Percentiles rank a stretch among this genome's conserved stretches.
Conservation (phyloP, 1,139 yeast genomes). For the Nakaseomyces bracarensis region DNA sequence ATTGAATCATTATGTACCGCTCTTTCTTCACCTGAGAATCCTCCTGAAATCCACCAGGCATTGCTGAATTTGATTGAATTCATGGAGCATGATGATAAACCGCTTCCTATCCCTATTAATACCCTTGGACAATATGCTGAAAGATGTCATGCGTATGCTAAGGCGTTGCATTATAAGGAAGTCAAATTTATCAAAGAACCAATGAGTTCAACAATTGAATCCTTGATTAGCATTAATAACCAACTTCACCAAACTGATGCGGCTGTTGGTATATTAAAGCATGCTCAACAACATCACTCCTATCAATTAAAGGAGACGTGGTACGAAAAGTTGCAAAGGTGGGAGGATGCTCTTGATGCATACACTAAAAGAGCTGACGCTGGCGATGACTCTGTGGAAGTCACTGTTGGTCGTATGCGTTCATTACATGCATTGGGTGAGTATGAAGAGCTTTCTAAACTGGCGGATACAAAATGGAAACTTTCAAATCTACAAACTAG, state of each 20-base stretch:
- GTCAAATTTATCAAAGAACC: conserved; percentile 92
- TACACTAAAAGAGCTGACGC: conserved; percentile 63
- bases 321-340: conserved; percentile 92
- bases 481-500: conserved; percentile 62
- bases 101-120: conserved; percentile 82
- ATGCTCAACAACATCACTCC: conserved; percentile 90
- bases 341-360: conserved; percentile 96
- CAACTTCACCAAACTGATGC: conserved; percentile 96
- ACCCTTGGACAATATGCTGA: conserved; percentile 91
- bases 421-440: conserved; percentile 96
- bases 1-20: conserved; percentile 83
- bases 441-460: conserved; percentile 86
- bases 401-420: conserved; percentile 95
- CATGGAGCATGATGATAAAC: conserved; percentile 96
- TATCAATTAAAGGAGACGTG: conserved; percentile 91
- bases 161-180: conserved; percentile 93
- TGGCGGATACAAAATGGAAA: conserved; percentile 84
- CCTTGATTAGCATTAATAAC: conserved; percentile 84
- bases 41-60: conserved; percentile 92
- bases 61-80: conserved; percentile 85
- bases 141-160: conserved; percentile 94
- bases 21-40: conserved; percentile 79
- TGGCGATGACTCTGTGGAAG: conserved; percentile 50
- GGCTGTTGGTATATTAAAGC: conserved; percentile 91
- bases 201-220: conserved; percentile 83